phyloP scores from a whole-genome alignment of 2,329 filamentous ascomycete genomes.

The Alternaria gaisen region DNA sequence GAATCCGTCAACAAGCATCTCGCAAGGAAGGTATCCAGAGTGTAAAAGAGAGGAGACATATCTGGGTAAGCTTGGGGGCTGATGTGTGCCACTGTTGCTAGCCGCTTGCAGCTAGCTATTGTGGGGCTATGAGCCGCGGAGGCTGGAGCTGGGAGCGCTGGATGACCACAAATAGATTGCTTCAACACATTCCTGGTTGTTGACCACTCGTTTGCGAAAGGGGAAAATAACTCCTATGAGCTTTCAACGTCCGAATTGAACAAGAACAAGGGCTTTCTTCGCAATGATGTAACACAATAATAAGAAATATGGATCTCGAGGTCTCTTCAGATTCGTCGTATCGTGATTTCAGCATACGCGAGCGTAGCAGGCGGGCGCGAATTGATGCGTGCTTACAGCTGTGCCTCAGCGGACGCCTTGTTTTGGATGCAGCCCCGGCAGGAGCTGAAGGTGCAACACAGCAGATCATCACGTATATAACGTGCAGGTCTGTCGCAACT shows the following conservation, averaged over 20 bases:
- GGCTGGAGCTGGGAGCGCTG: not conserved
- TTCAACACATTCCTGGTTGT: not conserved
- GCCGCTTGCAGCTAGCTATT: not conserved
- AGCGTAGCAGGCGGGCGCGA: not conserved
- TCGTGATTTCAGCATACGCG: not conserved
- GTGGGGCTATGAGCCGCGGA: not conserved
- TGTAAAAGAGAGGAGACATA: not conserved
- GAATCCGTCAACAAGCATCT: not conserved
- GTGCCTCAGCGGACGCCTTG: constrained; percentile 11
- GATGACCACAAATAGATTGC: not conserved
- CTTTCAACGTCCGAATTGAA: not conserved
- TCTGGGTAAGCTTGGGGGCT: not conserved
- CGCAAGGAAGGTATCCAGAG: not conserved
- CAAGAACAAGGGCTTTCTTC: not conserved
- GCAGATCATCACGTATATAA: constrained; percentile 4
- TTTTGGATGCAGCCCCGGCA: constrained; percentile 1
- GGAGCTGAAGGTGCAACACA: not conserved
- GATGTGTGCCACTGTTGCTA: not conserved
- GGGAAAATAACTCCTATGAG: not conserved
- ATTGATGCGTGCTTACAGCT: constrained; percentile 12
- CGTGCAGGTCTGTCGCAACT: not conserved
- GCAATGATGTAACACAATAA: not conserved
- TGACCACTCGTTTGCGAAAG: not conserved
- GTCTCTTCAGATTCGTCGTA: not conserved
- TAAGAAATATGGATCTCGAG: not conserved